Conservation (phyloP, 805 yeast species). For the Metschnikowia gelsemii region DNA sequence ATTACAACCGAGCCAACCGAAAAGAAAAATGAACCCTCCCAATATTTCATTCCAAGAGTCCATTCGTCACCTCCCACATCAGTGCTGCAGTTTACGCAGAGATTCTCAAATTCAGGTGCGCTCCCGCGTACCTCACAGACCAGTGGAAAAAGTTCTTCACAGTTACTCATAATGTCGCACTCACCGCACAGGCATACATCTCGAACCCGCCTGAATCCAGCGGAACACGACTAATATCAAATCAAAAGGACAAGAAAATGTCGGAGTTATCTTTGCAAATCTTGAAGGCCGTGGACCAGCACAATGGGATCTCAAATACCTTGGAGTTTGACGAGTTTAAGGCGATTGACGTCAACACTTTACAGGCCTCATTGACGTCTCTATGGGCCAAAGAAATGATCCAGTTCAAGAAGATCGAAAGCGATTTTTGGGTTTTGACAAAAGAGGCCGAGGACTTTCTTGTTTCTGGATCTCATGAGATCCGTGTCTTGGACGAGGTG, state of each 20-base stretch:
- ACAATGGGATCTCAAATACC: constrained; percentile 65
- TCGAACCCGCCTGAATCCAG: not conserved
- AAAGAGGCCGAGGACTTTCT: constrained; percentile 81
- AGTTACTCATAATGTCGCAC: constrained; percentile 2
- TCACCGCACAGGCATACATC: not conserved
- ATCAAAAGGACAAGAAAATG: constrained; percentile 37
- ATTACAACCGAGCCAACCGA: too few relatives aligned
- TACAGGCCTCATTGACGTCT: constrained; percentile 84
- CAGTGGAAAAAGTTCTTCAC: constrained; percentile 18
- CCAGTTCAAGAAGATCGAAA: constrained; percentile 66
- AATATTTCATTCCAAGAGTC: too few relatives aligned
- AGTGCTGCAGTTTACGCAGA: constrained; percentile 6
- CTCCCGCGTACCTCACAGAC: constrained; percentile 16
- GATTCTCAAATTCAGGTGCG: not conserved
- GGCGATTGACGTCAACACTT: constrained; percentile 55
- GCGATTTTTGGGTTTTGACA: constrained; percentile 72
- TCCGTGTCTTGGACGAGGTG: constrained; percentile 72
- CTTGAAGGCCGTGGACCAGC: constrained; percentile 60
- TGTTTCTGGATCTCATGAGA: constrained; percentile 85
- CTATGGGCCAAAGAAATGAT: constrained; percentile 83
- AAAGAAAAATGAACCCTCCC: too few relatives aligned
- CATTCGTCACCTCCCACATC: not conserved
- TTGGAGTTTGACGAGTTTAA: constrained; percentile 59
- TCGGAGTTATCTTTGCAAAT: constrained; percentile 65
- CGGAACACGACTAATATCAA: not conserved